phyloP scores from a whole-genome alignment of 2,329 filamentous ascomycete species.

The Trichoderma brevicompactum region DNA sequence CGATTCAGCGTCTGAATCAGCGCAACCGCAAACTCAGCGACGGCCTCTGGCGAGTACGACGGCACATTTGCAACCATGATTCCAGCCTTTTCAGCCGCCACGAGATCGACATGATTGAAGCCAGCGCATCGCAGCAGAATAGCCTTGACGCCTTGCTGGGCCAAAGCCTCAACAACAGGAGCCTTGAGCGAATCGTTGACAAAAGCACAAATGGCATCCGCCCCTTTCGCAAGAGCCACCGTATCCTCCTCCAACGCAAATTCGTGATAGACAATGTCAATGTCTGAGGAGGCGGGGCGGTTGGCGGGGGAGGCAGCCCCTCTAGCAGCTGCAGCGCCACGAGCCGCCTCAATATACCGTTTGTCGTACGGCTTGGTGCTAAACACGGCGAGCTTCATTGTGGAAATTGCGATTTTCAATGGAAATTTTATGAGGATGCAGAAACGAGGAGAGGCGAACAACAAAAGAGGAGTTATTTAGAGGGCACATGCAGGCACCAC shows the following conservation, averaged over 20 bases:
- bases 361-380: conserved; percentile 68
- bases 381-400: conserved; percentile 66
- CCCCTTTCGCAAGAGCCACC: conserved; percentile 55
- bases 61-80: conserved; percentile 69
- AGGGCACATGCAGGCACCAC: neutral
- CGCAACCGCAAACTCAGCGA: conserved; percentile 71
- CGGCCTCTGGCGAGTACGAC: conserved; percentile 70
- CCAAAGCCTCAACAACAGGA: conserved; percentile 56
- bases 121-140: conserved; percentile 70
- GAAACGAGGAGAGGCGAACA: neutral
- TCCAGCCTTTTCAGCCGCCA: conserved; percentile 56
- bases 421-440: neutral
- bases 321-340: conserved; percentile 35
- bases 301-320: conserved; percentile 36
- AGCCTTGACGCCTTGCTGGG: conserved; percentile 55
- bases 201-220: conserved; percentile 67
- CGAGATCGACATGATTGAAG: conserved; percentile 69
- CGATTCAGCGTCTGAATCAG: conserved; percentile 70
- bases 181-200: conserved; percentile 65
- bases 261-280: conserved; percentile 62
- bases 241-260: conserved; percentile 62
- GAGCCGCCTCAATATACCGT: conserved; percentile 54
- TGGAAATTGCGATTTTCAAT: conserved; percentile 2
- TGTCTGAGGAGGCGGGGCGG: conserved; percentile 24
- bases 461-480: neutral